phyloP scores from a whole-genome alignment of 2,329 filamentous ascomycete species.

The Orbilia brochopaga region DNA sequence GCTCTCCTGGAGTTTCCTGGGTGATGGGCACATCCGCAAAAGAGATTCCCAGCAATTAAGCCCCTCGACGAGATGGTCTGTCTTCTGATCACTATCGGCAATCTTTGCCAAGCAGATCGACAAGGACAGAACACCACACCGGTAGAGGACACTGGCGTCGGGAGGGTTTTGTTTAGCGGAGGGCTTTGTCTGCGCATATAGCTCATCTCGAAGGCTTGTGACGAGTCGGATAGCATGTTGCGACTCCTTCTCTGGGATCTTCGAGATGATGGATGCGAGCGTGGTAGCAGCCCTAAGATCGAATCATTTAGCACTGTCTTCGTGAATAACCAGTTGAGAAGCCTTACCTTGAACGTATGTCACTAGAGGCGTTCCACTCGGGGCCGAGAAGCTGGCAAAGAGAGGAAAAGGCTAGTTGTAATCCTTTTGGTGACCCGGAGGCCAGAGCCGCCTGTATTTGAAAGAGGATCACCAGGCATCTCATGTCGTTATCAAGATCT shows the following conservation, averaged over 20 bases:
- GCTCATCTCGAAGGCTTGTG: conserved; percentile 17
- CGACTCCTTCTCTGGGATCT: conserved; percentile 30
- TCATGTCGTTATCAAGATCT: conserved; percentile 11
- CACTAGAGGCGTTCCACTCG: not conserved
- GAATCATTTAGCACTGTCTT: conserved; percentile 6
- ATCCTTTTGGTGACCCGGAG: conserved; percentile 9
- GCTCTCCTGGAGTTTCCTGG: conserved; percentile 19
- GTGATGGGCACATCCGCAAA: conserved; percentile 29
- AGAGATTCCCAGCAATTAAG: conserved; percentile 53
- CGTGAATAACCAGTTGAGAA: no score
- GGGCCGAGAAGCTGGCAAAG: conserved; percentile 33
- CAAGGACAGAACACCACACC: conserved; percentile 32
- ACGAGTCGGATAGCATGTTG: conserved; percentile 22
- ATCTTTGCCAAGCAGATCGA: conserved; percentile 34
- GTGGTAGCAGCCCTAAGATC: conserved; percentile 23
- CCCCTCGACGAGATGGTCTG: conserved; percentile 50
- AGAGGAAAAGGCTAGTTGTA: conserved; percentile 14
- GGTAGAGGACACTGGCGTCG: conserved; percentile 18
- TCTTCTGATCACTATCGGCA: conserved; percentile 30
- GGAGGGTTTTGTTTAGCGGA: conserved; percentile 14
- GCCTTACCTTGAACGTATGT: conserved; percentile 34
- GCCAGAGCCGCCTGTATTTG: conserved; percentile 28
- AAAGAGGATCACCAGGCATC: conserved; percentile 24
- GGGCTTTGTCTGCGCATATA: conserved; percentile 18
- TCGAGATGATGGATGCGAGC: conserved; percentile 27